Conservation (phyloP, 2,329 filamentous ascomycete genomes). For the Aureobasidium uvarum region DNA sequence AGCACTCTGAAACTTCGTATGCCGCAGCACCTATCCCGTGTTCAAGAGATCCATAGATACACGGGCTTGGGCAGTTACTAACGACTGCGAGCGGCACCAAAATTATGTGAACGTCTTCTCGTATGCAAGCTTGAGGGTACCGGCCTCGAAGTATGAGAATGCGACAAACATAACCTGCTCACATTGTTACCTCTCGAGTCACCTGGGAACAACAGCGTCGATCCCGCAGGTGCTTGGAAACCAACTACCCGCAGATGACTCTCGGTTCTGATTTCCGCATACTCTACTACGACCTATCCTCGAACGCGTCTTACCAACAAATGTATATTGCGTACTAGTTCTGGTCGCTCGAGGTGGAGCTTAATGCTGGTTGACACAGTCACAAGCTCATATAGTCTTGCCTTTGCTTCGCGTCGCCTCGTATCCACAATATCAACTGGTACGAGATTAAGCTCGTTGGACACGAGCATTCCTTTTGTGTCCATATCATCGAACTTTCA, state of each 20-base stretch:
- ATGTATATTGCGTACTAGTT: background rate
- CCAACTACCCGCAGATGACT: slow-evolving; percentile 38
- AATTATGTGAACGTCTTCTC: slow-evolving; percentile 24
- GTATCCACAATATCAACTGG: background rate
- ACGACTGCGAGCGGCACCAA: too few species aligned
- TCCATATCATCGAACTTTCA: background rate
- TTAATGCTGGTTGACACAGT: background rate
- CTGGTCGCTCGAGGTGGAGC: background rate
- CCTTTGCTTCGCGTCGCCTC: background rate
- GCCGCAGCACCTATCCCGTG: too few species aligned
- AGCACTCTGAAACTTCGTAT: too few species aligned
- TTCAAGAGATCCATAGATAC: too few species aligned
- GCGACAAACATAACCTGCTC: slow-evolving; percentile 16
- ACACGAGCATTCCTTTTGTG: background rate
- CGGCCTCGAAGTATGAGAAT: slow-evolving; percentile 17
- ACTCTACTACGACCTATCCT: too few species aligned
- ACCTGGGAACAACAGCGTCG: background rate
- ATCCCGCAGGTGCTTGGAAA: slow-evolving; percentile 33
- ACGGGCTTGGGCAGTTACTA: too few species aligned
- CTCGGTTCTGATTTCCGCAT: slow-evolving; percentile 39
- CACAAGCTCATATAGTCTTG: background rate
- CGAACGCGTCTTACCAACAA: slow-evolving; percentile 32
- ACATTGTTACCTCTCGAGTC: too few species aligned
- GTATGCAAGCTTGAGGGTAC: slow-evolving; percentile 2
- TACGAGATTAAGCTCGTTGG: background rate